Conservation (phyloP, 352 stramenopile genomes). For the Pythium folliculosum region DNA sequence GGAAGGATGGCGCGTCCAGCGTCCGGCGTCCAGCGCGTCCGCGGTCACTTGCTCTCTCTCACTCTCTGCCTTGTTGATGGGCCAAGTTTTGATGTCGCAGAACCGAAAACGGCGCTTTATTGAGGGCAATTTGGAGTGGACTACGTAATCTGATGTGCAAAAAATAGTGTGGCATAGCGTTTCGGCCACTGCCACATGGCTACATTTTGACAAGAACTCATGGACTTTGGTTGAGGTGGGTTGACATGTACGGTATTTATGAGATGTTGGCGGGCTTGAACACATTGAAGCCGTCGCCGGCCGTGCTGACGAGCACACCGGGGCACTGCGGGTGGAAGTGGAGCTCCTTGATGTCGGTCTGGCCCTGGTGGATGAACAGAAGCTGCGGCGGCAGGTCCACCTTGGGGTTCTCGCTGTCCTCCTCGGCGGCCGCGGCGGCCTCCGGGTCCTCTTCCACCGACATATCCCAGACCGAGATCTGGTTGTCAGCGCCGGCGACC, state of each 20-base stretch:
- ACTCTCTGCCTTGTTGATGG: background rate
- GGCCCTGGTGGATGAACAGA: conserved; percentile 99
- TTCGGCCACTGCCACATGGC: background rate
- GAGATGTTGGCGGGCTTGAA: conserved; percentile 97
- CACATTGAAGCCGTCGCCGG: conserved; percentile 96
- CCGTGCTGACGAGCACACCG: conserved; percentile 96
- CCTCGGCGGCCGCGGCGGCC: conserved; percentile 44
- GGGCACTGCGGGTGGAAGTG: conserved; percentile 99
- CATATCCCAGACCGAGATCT: conserved; percentile 99
- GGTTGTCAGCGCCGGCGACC: conserved; percentile 94
- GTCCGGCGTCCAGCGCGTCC: background rate
- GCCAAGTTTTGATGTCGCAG: conserved; percentile 9
- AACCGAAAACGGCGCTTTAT: conserved; percentile 18
- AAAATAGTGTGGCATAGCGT: conserved; percentile 9
- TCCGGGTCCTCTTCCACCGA: conserved; percentile 98
- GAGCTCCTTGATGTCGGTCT: conserved; percentile 98
- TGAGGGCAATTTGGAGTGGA: conserved; percentile 8
- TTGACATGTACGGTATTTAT: conserved; percentile 44
- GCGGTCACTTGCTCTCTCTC: background rate
- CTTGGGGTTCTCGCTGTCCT: conserved; percentile 54
- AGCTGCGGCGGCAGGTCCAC: conserved; percentile 96
- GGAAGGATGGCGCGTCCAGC: too few species aligned
- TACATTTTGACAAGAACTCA: conserved; percentile 1
- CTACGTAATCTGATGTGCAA: conserved; percentile 1
- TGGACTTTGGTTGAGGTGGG: background rate